Evolutionary conservation across 2,329 filamentous ascomycete genomes (phyloP).

Genomic region (Orbilia quercus): DNA sequence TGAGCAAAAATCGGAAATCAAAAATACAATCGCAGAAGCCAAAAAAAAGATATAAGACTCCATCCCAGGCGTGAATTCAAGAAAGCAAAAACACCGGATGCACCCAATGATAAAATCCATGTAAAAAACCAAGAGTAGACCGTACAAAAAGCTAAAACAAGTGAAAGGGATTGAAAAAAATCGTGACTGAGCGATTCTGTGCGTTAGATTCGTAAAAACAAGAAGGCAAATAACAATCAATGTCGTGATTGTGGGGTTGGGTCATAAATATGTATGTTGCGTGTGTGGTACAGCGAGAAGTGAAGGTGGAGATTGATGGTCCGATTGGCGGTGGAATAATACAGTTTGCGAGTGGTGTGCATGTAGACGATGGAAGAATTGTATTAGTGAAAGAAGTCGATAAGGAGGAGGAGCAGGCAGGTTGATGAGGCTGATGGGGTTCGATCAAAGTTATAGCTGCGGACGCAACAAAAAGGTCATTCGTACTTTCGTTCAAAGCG

Average conservation of each 20-base stretch:
- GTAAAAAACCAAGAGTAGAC: conserved; percentile 15
- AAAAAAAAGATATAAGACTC: conserved; percentile 22
- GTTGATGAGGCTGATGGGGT: not conserved
- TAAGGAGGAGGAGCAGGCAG: not conserved
- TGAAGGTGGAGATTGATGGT: conserved; percentile 9
- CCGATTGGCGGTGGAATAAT: not conserved
- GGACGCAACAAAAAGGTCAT: conserved; percentile 42
- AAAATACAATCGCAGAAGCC: conserved; percentile 8
- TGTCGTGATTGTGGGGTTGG: conserved; percentile 4
- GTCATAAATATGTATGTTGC: conserved; percentile 22
- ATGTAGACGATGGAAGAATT: conserved; percentile 1
- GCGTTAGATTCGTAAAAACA: conserved; percentile 1
- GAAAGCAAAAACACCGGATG: conserved; percentile 12
- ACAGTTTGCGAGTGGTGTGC: not conserved
- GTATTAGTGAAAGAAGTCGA: not conserved
- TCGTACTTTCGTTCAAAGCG: conserved; percentile 27
- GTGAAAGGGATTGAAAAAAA: too few relatives aligned
- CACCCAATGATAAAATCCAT: conserved; percentile 34
- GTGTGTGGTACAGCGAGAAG: not conserved
- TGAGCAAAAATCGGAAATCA: too few relatives aligned
- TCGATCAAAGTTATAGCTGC: conserved; percentile 36
- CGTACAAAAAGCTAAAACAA: conserved; percentile 19
- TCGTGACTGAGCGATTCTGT: conserved; percentile 6
- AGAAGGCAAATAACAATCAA: conserved; percentile 11
- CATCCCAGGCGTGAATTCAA: not conserved